Evolutionary conservation across 805 yeast genomes (phyloP), one percentile per base, ranked within the genome.

Genomic region (Phaffomyces opuntiae): DNA sequence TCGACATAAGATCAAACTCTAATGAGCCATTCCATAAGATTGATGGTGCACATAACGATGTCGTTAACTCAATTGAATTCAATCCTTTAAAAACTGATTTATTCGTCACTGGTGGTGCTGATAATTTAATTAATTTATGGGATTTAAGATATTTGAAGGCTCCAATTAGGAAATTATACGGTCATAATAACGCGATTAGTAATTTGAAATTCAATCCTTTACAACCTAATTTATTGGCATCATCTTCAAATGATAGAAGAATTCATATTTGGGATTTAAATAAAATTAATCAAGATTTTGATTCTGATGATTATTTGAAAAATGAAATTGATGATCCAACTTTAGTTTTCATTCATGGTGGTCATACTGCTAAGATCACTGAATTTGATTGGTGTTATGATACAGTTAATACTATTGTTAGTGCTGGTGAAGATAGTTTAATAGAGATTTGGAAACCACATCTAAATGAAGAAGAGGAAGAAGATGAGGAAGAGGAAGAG

Each of bases 331-430:
- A 80, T 11, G 95, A 89, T 51, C 93, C 96, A 7, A 83, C 88
- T 60, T 72, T 88, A 47, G 65, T 67, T 24, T 88, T 87, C 59
- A 75, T 87, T 56, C 96, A 89, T 63, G 96, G 95, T 14, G 96
- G 96, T 12, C 96, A 88, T 65, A 78, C 89, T 3, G 78, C 77
- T 40, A 72, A 80, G 44, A 72, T 88, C 39, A 72, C 80, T 46
- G 91, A 82, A 52, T 67, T 83, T 40, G 80, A 74, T 46, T 77
- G 90, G 74, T 82, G 83, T 56, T 86, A 87, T 2, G 62, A 59
- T 9, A 63, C 82, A 40, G 70, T 72, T 25, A 74, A 81, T 64
- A 70, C 85, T 1, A 62, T 79, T 32, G 81, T 82, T 8, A 77
- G 85, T 45, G 80, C 80, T 43, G 87, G 86, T 1, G 93, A 84